A percentile compares a stretch with the other conserved stretches of the same genome.
Conservation (phyloP, 2,329 filamentous ascomycete species). For the Curvularia sp. region DNA sequence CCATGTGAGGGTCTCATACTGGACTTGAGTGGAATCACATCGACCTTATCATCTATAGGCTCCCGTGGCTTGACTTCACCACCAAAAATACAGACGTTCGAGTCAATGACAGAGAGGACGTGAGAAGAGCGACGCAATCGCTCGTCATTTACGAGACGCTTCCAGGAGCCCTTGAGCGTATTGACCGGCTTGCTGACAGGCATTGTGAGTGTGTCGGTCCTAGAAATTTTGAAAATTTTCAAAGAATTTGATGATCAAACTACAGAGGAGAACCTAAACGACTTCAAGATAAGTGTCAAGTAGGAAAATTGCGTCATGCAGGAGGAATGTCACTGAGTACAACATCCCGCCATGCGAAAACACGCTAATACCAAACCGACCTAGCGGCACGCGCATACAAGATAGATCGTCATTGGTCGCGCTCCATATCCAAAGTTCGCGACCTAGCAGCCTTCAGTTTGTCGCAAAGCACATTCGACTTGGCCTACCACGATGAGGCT, state of each 20-base stretch:
- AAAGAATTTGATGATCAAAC: background rate
- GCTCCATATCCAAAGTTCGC: conserved; percentile 14
- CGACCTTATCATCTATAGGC: conserved; percentile 75
- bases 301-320: conserved; percentile 12
- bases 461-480: conserved; percentile 11
- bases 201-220: conserved; percentile 22
- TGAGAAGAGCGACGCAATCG: conserved; percentile 76
- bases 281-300: background rate
- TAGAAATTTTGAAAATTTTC: background rate
- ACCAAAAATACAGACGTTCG: conserved; percentile 74
- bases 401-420: conserved; percentile 7
- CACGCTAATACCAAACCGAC: background rate
- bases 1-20: conserved; percentile 22
- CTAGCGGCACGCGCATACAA: conserved; percentile 7
- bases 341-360: background rate
- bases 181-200: conserved; percentile 34
- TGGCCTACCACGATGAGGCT: conserved; percentile 44
- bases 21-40: conserved; percentile 63
- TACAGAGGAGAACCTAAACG: background rate
- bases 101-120: conserved; percentile 66
- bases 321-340: conserved; percentile 6
- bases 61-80: conserved; percentile 72
- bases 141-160: conserved; percentile 42
- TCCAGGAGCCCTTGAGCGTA: conserved; percentile 48
- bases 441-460: background rate